Percentiles rank a stretch among this genome's conserved stretches.
Evolutionary conservation across 164 flowering plant genomes (phyloP).

Genomic region (Magnolia officinalis): DNA sequence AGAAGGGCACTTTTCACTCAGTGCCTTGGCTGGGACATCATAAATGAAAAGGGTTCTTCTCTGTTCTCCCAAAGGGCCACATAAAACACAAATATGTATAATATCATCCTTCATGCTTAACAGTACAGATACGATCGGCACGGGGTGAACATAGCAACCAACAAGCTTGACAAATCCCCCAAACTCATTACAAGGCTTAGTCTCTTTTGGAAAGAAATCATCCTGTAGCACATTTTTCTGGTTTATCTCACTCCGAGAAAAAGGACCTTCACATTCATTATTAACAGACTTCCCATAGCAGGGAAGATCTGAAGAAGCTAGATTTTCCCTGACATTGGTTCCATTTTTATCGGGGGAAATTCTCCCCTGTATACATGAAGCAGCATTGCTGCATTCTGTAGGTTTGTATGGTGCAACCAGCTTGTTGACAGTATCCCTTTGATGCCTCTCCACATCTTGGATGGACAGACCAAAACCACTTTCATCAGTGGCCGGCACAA

Average conservation of each 20-base stretch:
- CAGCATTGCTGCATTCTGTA: conserved; percentile 8
- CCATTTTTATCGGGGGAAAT: conserved; percentile 6
- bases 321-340: conserved; percentile 13
- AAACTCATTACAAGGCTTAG: conserved; percentile 26
- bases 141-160: conserved; percentile 68
- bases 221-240: conserved; percentile 6
- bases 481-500: conserved; percentile 11
- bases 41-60: conserved; percentile 56
- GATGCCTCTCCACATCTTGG: conserved; percentile 5
- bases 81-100: conserved; percentile 56
- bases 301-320: conserved; percentile 16
- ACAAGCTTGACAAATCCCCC: conserved; percentile 39
- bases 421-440: conserved; percentile 14
- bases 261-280: conserved; percentile 1
- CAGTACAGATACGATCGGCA: conserved; percentile 52
- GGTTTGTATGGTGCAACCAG: conserved; percentile 16
- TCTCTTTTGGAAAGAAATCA: not conserved
- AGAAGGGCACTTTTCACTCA: conserved; percentile 52
- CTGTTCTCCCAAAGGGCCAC: conserved; percentile 44
- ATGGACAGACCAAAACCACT: conserved; percentile 14
- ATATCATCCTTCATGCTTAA: conserved; percentile 36
- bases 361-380: conserved; percentile 9
- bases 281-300: conserved; percentile 6
- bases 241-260: conserved; percentile 2
- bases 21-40: conserved; percentile 37